phyloP scores from a whole-genome alignment of 345 rosid species.

The Moricandia moricandioides region DNA sequence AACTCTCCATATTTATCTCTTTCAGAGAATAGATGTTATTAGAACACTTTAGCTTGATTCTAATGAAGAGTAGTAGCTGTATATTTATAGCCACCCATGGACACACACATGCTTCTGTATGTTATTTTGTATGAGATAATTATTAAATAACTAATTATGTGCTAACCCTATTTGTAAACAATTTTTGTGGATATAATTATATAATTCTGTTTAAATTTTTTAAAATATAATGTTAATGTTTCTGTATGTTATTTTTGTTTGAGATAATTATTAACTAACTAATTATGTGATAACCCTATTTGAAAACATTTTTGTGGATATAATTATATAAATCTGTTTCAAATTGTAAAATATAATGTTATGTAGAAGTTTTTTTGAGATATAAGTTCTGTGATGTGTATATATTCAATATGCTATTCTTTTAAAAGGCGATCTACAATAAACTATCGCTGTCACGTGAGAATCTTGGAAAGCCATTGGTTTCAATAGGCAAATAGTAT shows the following conservation, averaged over 20 bases:
- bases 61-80: background rate
- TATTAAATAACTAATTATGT: background rate
- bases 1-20: constrained; percentile 16
- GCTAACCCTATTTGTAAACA: too few relatives aligned
- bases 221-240: background rate
- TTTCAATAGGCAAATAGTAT: background rate
- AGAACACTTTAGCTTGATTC: background rate
- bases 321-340: background rate
- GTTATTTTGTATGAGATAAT: background rate
- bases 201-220: background rate
- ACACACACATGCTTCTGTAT: background rate
- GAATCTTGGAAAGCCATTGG: constrained; percentile 5
- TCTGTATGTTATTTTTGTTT: background rate
- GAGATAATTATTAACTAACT: background rate
- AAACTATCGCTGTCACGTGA: constrained; percentile 11
- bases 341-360: background rate
- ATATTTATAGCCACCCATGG: constrained; percentile 25
- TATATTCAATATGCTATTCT: background rate
- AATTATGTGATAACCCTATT: background rate
- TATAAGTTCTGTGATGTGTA: background rate
- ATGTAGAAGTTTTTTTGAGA: too few relatives aligned
- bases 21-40: background rate
- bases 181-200: background rate
- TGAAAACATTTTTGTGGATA: background rate
- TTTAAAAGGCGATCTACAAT: background rate